These are phyloP conservation scores for Trametes maxima DNA, from an alignment of 768 basidiomycete genomes.

Conservation along the genomic window DNA sequence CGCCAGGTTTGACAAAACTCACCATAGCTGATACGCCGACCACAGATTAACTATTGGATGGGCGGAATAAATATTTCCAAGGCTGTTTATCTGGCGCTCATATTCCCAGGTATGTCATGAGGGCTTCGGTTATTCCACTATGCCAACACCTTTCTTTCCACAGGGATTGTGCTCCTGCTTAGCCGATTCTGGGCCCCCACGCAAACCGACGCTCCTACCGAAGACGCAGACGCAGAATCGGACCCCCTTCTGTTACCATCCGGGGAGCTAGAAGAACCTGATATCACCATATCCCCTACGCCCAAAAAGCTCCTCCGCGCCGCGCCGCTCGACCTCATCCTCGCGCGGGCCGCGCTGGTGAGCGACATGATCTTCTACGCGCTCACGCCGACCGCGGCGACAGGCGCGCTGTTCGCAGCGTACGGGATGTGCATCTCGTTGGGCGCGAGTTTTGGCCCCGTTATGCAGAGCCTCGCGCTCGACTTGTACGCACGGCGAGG, in stretches of 20 bases:
- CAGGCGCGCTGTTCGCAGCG: constrained; percentile 52
- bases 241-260: background rate
- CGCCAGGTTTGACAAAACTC: background rate
- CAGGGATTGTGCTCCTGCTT: constrained; percentile 60
- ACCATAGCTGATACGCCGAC: background rate
- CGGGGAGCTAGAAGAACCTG: background rate
- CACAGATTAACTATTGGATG: constrained; percentile 70
- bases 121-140: background rate
- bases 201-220: background rate
- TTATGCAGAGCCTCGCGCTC: constrained; percentile 71
- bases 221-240: constrained; percentile 3
- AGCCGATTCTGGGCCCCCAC: constrained; percentile 24
- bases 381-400: constrained; percentile 45
- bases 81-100: constrained; percentile 53
- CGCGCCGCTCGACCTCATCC: constrained; percentile 59
- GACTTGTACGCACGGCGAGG: constrained; percentile 60
- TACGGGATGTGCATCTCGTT: constrained; percentile 55
- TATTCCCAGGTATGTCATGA: constrained; percentile 61
- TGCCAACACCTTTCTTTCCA: background rate
- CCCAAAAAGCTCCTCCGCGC: constrained; percentile 27
- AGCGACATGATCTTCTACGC: constrained; percentile 57
- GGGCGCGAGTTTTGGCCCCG: constrained; percentile 65
- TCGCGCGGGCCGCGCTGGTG: constrained; percentile 63
- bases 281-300: constrained; percentile 34
- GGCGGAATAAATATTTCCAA: constrained; percentile 42